Percentiles rank a stretch among this genome's conserved stretches.
These are phyloP conservation scores for Solanum hybrid DNA, from an alignment of 305 asterid species.

Conservation along the genomic window DNA sequence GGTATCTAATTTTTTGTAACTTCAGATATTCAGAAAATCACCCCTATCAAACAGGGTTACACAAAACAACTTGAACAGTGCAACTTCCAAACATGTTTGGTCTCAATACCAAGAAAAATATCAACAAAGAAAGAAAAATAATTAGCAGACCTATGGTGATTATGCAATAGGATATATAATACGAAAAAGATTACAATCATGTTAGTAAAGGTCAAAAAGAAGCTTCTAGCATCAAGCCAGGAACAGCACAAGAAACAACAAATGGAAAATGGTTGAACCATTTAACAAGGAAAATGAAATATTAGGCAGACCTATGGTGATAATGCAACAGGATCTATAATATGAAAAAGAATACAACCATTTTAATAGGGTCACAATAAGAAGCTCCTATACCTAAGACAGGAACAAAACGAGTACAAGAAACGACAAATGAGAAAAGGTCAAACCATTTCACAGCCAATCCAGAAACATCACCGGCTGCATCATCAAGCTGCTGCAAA, in stretches of 20 bases:
- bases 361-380: not conserved
- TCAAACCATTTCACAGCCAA: slow-evolving; percentile 94
- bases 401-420: not conserved
- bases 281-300: slow-evolving; percentile 17
- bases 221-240: not conserved
- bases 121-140: not conserved
- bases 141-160: not conserved
- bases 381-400: not conserved
- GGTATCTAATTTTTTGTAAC: not conserved
- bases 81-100: not conserved
- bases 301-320: not conserved
- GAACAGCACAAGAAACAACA: not conserved
- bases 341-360: not conserved
- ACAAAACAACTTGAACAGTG: not conserved
- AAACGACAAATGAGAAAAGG: not conserved
- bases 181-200: not conserved
- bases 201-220: not conserved
- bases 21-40: not conserved
- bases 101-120: not conserved
- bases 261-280: slow-evolving; percentile 37
- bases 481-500: slow-evolving; percentile 95
- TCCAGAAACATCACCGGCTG: slow-evolving; percentile 97
- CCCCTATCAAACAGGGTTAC: not conserved
- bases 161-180: not conserved
- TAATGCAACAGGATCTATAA: not conserved